Conservation (phyloP, 2,329 filamentous ascomycete species). For the Penicillium palitans region DNA sequence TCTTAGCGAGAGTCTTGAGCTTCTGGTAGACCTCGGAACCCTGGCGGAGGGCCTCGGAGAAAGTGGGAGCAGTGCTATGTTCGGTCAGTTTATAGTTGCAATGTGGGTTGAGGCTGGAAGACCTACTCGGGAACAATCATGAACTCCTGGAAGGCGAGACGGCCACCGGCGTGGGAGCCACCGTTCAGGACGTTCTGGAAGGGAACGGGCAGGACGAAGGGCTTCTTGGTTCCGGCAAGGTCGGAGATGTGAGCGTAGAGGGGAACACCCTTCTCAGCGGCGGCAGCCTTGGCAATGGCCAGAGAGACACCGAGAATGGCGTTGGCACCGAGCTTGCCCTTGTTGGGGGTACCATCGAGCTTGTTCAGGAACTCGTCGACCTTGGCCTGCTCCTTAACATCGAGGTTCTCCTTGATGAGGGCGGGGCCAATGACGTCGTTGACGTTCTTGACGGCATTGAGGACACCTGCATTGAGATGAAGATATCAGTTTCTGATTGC, state of each 20-base stretch:
- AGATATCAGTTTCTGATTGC: neutral
- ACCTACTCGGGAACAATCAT: conserved; percentile 84
- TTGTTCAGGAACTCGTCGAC: conserved; percentile 82
- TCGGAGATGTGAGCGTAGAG: conserved; percentile 87
- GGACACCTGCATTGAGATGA: conserved; percentile 52
- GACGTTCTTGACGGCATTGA: conserved; percentile 83
- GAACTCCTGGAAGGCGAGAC: conserved; percentile 93
- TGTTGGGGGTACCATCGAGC: conserved; percentile 82
- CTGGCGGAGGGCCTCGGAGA: conserved; percentile 94
- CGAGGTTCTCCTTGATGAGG: conserved; percentile 77
- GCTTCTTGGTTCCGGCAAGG: conserved; percentile 86
- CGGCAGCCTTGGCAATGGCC: conserved; percentile 84
- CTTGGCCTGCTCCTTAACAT: conserved; percentile 83
- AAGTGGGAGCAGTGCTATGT: conserved; percentile 73
- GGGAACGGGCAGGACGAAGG: conserved; percentile 83
- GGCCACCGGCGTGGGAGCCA: conserved; percentile 95
- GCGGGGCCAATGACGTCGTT: conserved; percentile 78
- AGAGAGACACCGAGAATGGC: conserved; percentile 83
- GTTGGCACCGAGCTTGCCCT: conserved; percentile 85
- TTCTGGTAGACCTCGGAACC: conserved; percentile 98
- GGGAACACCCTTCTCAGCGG: conserved; percentile 83
- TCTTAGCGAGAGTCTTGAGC: conserved; percentile 95
- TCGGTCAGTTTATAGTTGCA: conserved; percentile 9
- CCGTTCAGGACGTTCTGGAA: conserved; percentile 95
- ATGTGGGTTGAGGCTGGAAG: neutral